Evolutionary conservation across 441 rosid genomes (phyloP).

Genomic region (Eutrema salsugineum): DNA sequence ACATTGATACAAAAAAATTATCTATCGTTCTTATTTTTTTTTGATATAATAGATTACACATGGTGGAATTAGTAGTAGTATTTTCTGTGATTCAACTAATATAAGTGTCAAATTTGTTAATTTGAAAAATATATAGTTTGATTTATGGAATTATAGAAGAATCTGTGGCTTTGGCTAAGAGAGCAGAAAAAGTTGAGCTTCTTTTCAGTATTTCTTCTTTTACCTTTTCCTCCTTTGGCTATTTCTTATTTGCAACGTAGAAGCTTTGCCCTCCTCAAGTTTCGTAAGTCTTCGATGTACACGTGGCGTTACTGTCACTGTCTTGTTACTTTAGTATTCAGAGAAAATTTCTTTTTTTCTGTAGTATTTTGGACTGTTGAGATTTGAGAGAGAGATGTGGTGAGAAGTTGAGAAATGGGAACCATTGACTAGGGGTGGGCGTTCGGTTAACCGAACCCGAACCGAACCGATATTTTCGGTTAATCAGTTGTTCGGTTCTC

Average conservation of each 20-base stretch:
- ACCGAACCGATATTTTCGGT: no score
- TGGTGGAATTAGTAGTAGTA: background rate
- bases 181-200: background rate
- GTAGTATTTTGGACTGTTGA: background rate
- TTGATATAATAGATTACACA: no score
- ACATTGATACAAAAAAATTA: background rate
- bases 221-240: background rate
- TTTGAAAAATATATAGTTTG: background rate
- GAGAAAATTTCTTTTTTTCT: background rate
- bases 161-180: background rate
- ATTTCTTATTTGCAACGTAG: constrained; percentile 22
- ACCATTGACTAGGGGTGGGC: no score
- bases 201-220: background rate
- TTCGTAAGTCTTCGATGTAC: background rate
- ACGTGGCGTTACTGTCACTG: constrained; percentile 4
- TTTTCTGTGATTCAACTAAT: background rate
- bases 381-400: background rate
- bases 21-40: background rate
- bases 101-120: background rate
- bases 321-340: background rate
- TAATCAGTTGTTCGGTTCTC: no score
- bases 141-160: background rate
- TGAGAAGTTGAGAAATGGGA: background rate
- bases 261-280: constrained; percentile 14
- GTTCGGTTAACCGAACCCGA: no score